These are phyloP conservation scores for Plasmodium coatneyi DNA, from an alignment of 169 alveolate genomes.

Conservation along the genomic window DNA sequence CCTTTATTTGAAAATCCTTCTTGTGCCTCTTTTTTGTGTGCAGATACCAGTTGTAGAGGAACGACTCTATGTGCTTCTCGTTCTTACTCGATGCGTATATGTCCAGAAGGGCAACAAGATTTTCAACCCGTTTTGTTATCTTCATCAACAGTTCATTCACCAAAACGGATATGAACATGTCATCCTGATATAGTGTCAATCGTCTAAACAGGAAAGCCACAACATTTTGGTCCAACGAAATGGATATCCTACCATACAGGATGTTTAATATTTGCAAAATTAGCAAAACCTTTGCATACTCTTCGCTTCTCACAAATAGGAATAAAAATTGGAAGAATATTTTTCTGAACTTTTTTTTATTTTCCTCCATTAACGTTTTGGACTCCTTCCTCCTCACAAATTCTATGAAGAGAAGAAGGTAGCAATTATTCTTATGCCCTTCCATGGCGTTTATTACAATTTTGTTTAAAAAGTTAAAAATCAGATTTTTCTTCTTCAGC, in stretches of 20 bases:
- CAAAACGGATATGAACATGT: slow-evolving; percentile 63
- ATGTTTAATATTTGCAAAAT: slow-evolving; percentile 72
- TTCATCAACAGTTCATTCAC: slow-evolving; percentile 61
- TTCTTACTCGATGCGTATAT: slow-evolving; percentile 30
- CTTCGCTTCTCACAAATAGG: slow-evolving; percentile 37
- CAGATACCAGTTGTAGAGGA: slow-evolving; percentile 55
- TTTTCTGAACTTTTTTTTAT: slow-evolving; percentile 48
- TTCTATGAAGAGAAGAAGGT: slow-evolving; percentile 66
- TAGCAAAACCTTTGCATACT: slow-evolving; percentile 41
- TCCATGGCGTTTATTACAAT: slow-evolving; percentile 23
- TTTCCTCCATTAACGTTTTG: slow-evolving; percentile 19
- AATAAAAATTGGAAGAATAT: slow-evolving; percentile 58
- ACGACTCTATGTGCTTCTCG: slow-evolving; percentile 49
- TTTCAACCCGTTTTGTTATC: slow-evolving; percentile 36
- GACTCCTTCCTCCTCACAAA: slow-evolving; percentile 52
- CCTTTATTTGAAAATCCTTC: slow-evolving; percentile 39
- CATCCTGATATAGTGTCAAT: slow-evolving; percentile 13
- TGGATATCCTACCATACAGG: slow-evolving; percentile 8
- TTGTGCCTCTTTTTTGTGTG: slow-evolving; percentile 38
- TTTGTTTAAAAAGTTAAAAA: slow-evolving; percentile 59
- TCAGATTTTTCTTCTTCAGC: slow-evolving; percentile 49
- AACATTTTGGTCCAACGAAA: slow-evolving; percentile 48
- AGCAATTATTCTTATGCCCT: slow-evolving; percentile 28
- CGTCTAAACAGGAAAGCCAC: slow-evolving; percentile 20
- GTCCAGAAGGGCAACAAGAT: slow-evolving; percentile 53